Conservation (phyloP, 768 basidiomycete genomes). For the Tricholoma furcatifolium region DNA sequence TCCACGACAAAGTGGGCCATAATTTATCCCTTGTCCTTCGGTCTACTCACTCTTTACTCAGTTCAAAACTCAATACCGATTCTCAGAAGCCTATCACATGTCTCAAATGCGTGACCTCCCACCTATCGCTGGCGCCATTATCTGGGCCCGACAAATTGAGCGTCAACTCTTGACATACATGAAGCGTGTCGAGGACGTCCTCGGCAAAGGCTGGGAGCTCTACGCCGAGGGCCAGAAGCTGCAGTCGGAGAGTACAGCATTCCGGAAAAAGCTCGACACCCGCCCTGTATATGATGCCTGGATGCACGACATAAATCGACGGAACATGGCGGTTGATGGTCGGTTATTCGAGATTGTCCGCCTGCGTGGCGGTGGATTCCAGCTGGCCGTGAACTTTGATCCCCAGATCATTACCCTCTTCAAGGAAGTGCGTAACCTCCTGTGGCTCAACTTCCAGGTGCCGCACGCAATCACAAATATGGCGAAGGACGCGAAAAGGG, state of each 20-base stretch:
- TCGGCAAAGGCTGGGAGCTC: slow-evolving; percentile 97
- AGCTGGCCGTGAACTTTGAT: slow-evolving; percentile 96
- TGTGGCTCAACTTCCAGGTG: slow-evolving; percentile 95
- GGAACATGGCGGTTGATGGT: slow-evolving; percentile 90
- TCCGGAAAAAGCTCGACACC: slow-evolving; percentile 96
- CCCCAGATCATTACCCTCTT: slow-evolving; percentile 97
- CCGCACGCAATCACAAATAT: slow-evolving; percentile 94
- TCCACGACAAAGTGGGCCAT: slow-evolving; percentile 80
- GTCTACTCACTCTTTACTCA: slow-evolving; percentile 23
- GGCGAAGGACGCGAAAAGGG: slow-evolving; percentile 98
- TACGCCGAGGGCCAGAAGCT: slow-evolving; percentile 99
- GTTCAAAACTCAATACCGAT: slow-evolving; percentile 96
- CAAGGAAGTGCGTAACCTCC: slow-evolving; percentile 95
- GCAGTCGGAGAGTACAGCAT: slow-evolving; percentile 85
- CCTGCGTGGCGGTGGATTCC: slow-evolving; percentile 69
- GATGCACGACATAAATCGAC: slow-evolving; percentile 91
- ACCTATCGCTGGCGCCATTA: slow-evolving; percentile 96
- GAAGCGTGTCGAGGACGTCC: slow-evolving; percentile 98
- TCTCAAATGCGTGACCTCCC: slow-evolving; percentile 97
- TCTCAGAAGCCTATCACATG: slow-evolving; percentile 97
- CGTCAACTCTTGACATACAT: slow-evolving; percentile 95
- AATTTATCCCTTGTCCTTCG: neutral
- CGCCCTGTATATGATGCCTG: slow-evolving; percentile 94
- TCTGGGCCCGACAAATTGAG: slow-evolving; percentile 99
- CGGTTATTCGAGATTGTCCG: slow-evolving; percentile 90